Evolutionary conservation across 2,329 filamentous ascomycete genomes (phyloP).

Genomic region (Pestalotiopsis sp.): DNA sequence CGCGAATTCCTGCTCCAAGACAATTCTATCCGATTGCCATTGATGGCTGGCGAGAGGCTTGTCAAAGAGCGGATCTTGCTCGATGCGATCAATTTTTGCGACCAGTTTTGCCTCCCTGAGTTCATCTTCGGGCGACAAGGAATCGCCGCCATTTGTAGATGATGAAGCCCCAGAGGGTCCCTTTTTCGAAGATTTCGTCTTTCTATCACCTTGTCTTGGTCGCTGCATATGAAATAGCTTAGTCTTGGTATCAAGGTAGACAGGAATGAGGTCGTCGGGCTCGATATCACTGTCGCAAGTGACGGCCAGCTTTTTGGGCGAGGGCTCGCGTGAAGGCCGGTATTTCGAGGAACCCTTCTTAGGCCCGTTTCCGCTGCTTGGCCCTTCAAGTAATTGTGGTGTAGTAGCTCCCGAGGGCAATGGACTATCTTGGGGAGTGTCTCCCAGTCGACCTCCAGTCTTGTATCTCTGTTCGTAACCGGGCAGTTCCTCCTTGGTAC

Average conservation of each 20-base stretch:
- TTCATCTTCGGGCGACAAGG: constrained; percentile 30
- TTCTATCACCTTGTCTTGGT: constrained; percentile 48
- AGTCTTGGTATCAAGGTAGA: constrained; percentile 75
- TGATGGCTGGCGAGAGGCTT: constrained; percentile 63
- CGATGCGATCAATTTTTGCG: constrained; percentile 75
- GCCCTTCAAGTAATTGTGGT: constrained; percentile 42
- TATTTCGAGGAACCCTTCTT: constrained; percentile 37
- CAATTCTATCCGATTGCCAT: constrained; percentile 63
- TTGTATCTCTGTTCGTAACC: constrained; percentile 63
- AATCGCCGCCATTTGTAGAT: constrained; percentile 8
- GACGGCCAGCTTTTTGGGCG: constrained; percentile 46
- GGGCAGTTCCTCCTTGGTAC: constrained; percentile 68
- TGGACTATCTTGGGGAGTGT: constrained; percentile 53
- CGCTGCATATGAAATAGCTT: constrained; percentile 66
- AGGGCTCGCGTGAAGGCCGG: constrained; percentile 28
- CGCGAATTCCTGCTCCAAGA: constrained; percentile 64
- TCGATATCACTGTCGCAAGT: constrained; percentile 73
- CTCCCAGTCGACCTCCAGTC: constrained; percentile 21
- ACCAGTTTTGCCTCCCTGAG: constrained; percentile 66
- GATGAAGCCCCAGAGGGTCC: neutral
- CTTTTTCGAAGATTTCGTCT: constrained; percentile 38
- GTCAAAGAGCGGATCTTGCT: constrained; percentile 78
- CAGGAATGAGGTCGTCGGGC: constrained; percentile 73
- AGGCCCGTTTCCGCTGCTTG: constrained; percentile 22
- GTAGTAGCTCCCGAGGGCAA: constrained; percentile 52